These are phyloP conservation scores for Albugo candida DNA, from an alignment of 352 stramenopile genomes.

Conservation along the genomic window DNA sequence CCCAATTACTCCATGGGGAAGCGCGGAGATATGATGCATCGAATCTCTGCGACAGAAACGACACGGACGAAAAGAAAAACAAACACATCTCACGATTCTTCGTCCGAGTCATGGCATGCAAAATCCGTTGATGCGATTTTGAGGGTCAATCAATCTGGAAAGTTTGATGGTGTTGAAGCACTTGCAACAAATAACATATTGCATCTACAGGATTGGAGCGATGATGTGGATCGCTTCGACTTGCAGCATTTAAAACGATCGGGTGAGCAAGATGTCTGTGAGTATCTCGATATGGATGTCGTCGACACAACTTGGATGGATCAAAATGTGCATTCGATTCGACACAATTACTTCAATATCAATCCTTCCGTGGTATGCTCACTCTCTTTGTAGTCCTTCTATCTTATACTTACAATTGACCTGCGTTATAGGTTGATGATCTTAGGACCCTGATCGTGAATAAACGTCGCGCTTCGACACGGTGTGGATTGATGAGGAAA, in stretches of 20 bases:
- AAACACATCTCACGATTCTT: too few species aligned
- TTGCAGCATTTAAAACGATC: too few species aligned
- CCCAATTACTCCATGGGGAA: conserved; percentile 33
- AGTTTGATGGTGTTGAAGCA: too few species aligned
- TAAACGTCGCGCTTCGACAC: conserved; percentile 26
- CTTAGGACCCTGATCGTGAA: conserved; percentile 36
- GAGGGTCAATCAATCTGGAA: too few species aligned
- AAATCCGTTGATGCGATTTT: too few species aligned
- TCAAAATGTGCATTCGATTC: conserved; percentile 65
- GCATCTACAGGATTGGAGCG: too few species aligned
- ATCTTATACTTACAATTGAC: neutral
- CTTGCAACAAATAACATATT: too few species aligned
- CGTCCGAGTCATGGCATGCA: too few species aligned
- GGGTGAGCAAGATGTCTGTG: conserved; percentile 1
- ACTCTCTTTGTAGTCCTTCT: neutral
- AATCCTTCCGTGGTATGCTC: conserved; percentile 55
- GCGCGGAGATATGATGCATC: conserved; percentile 30
- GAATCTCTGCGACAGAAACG: neutral
- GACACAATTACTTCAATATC: conserved; percentile 77
- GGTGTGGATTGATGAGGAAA: conserved; percentile 33
- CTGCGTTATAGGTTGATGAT: conserved; percentile 23
- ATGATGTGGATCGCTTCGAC: too few species aligned
- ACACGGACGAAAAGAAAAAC: too few species aligned
- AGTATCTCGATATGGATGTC: conserved; percentile 69
- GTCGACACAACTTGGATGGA: conserved; percentile 80